phyloP scores from a whole-genome alignment of 495 filamentous ascomycete genomes.

The Penicillium dipodomyicola region DNA sequence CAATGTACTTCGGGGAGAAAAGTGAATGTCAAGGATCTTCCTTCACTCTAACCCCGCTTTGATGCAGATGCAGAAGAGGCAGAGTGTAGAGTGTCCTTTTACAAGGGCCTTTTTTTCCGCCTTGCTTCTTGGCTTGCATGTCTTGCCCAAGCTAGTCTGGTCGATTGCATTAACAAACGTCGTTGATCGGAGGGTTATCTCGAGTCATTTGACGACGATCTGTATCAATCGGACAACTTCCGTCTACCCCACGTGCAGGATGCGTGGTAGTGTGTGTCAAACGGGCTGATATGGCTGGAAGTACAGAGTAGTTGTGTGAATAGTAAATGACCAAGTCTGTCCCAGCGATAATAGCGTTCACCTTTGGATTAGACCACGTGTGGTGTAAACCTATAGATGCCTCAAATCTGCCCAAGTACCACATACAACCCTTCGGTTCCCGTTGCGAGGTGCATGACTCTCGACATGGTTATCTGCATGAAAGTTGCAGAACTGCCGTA shows the following conservation, averaged over 20 bases:
- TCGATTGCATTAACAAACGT: background rate
- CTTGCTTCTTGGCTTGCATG: background rate
- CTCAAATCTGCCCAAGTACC: background rate
- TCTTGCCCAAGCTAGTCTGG: background rate
- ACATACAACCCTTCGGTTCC: background rate
- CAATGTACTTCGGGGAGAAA: background rate
- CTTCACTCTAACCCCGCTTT: background rate
- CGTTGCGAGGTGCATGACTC: background rate
- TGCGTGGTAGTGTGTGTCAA: slow-evolving; percentile 2
- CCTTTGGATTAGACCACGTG: background rate
- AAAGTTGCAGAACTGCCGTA: background rate
- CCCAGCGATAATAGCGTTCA: background rate
- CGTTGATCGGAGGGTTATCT: slow-evolving; percentile 8
- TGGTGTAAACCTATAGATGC: background rate
- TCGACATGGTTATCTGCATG: background rate
- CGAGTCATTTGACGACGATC: slow-evolving; percentile 11
- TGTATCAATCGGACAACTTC: slow-evolving; percentile 7
- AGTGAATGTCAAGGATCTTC: background rate
- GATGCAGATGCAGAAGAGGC: too few relatives aligned
- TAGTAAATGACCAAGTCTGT: too few relatives aligned
- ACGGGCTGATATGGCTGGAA: background rate
- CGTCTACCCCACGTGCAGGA: slow-evolving; percentile 12
- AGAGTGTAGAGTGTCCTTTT: background rate
- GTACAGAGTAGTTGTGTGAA: too few relatives aligned
- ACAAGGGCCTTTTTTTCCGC: background rate